These are phyloP conservation scores for Hamigera avellanea DNA, from an alignment of 495 filamentous ascomycete genomes.

Conservation along the genomic window DNA sequence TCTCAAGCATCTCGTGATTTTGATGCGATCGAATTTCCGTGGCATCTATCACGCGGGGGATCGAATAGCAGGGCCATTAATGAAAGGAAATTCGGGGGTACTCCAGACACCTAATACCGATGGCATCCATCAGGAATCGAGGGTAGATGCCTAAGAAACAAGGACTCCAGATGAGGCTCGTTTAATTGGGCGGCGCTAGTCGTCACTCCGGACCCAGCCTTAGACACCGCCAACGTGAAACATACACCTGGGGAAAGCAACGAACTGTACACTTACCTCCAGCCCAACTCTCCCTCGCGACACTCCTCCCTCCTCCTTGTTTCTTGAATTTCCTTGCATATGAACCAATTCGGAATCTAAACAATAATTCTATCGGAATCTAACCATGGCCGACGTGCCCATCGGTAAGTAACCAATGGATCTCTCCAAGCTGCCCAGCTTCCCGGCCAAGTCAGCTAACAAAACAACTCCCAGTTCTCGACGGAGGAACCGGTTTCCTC, in stretches of 20 bases:
- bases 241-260: background rate
- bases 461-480: slow-evolving; percentile 62
- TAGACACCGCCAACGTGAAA: background rate
- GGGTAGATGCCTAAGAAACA: too few relatives aligned
- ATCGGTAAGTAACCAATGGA: slow-evolving; percentile 43
- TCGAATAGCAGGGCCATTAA: too few relatives aligned
- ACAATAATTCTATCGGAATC: background rate
- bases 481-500: slow-evolving; percentile 98
- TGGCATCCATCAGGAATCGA: too few relatives aligned
- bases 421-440: slow-evolving; percentile 15
- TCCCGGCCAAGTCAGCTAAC: slow-evolving; percentile 16
- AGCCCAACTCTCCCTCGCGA: background rate
- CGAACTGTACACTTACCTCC: background rate
- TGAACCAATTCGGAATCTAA: background rate
- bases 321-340: slow-evolving; percentile 12
- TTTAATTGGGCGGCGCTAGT: too few relatives aligned
- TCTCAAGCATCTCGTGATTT: too few relatives aligned
- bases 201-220: background rate
- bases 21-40: too few relatives aligned
- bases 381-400: slow-evolving; percentile 60
- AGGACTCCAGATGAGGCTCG: too few relatives aligned
- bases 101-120: too few relatives aligned
- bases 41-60: too few relatives aligned
- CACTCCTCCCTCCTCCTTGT: slow-evolving; percentile 5
- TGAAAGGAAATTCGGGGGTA: too few relatives aligned